phyloP scores from a whole-genome alignment of 2,329 filamentous ascomycete species.

The Alternaria sp. region DNA sequence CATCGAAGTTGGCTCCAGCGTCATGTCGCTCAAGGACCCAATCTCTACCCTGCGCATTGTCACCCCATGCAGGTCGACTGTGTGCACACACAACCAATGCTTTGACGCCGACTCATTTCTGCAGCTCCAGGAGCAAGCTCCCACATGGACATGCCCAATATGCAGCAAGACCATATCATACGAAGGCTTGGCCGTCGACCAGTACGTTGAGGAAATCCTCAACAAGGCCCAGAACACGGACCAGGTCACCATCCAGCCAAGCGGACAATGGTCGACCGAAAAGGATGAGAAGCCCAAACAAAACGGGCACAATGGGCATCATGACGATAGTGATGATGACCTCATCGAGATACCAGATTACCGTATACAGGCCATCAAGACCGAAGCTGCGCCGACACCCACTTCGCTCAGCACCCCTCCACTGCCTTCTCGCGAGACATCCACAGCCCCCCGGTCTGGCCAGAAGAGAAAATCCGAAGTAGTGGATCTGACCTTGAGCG shows the following conservation, averaged over 20 bases:
- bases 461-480: conserved; percentile 55
- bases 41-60: conserved; percentile 83
- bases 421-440: conserved; percentile 53
- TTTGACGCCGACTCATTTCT: conserved; percentile 94
- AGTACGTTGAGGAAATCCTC: conserved; percentile 91
- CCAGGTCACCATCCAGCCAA: conserved; percentile 87
- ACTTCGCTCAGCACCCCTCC: conserved; percentile 53
- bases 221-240: conserved; percentile 74
- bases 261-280: conserved; percentile 74
- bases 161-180: conserved; percentile 86
- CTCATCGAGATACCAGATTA: conserved; percentile 53
- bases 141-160: conserved; percentile 94
- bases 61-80: conserved; percentile 77
- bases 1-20: conserved; percentile 84
- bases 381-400: conserved; percentile 46
- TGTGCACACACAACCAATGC: conserved; percentile 90
- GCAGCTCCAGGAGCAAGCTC: conserved; percentile 92
- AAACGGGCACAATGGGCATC: conserved; percentile 45
- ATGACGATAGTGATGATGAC: conserved; percentile 54
- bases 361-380: conserved; percentile 50
- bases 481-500: conserved; percentile 57
- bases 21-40: conserved; percentile 91
- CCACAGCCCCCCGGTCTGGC: conserved; percentile 42
- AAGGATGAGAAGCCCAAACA: conserved; percentile 47
- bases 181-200: conserved; percentile 83